Evolutionary conservation across 371 early-diverging fungal genomes (phyloP), one percentile per base, ranked within the genome.

Genomic region (Mortierella sp.): DNA sequence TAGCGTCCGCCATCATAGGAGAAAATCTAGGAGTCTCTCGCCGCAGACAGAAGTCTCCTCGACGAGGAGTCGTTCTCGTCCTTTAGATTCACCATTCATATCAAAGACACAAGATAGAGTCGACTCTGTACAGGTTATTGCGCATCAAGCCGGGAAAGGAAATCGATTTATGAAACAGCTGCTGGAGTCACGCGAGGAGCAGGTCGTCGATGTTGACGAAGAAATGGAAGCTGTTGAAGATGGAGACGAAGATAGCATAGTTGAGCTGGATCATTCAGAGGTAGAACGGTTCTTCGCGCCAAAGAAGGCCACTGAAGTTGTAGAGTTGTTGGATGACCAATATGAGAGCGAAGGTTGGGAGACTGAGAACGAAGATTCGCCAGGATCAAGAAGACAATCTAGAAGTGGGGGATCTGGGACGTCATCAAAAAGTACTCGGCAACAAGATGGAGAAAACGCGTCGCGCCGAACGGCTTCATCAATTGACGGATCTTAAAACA

Each of bases 321-420:
- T 68, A 36, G 70, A 66, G 8, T 22, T 65, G 55, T 59, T 52
- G 1, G 73, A 65, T 13, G 52, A 57, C 16, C 70, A 70, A 7
- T 28, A n/a, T 13, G 65, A 70, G 7, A 68, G 67, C 15, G 78
- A 81, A 11, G 81, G 81, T 2, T 81, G 81, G 81, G 81, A 72
- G 66, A 81, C 81, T 0, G 82, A 81, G 9, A 69, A 71, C 15
- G 82, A 76, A 11, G 82, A 81, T 0, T 68, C 71, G 22, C 74
- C 74, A 1, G 32, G 58, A 52, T 68, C 77, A 11, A 32, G 70
- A n/a, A 33, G 60, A 36, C 67, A 66, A 19, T 64, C 67, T 7
- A 69, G 50, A 50, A 52, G n/a, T 19, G 32, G 41, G 8, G 47
- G 13, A 32, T 67, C 38, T 11, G 59, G 62, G 15, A 2, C 62